Evolutionary conservation across 106 monocot genomes (phyloP).

Genomic region (Apostasia shenzhenica): DNA sequence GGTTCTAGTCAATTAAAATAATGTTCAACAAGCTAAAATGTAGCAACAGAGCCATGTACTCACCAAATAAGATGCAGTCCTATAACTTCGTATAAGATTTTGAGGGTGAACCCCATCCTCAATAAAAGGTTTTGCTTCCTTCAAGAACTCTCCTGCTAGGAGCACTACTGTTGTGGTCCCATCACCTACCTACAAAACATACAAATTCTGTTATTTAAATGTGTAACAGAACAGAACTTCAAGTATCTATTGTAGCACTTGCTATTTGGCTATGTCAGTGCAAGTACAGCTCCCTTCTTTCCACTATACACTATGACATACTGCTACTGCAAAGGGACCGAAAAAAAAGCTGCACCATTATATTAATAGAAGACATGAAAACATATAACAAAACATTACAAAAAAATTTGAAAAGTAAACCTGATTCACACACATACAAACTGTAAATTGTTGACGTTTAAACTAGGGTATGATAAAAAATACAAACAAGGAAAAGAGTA

Average conservation of each 20-base stretch:
- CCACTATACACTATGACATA: neutral
- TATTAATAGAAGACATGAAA: no score
- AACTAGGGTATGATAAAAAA: no score
- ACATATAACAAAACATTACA: no score
- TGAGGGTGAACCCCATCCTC: conserved; percentile 98
- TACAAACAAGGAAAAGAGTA: no score
- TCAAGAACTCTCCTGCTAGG: conserved; percentile 93
- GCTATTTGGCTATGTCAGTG: no score
- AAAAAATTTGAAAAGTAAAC: no score
- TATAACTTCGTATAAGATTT: conserved; percentile 88
- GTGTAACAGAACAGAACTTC: neutral
- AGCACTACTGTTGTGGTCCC: conserved; percentile 98
- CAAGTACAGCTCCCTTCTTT: no score
- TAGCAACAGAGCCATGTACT: neutral
- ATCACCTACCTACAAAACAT: conserved; percentile 79
- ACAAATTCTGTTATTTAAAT: neutral
- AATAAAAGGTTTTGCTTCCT: conserved; percentile 93
- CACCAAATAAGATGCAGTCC: conserved; percentile 72
- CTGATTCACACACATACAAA: no score
- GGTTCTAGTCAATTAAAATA: conserved; percentile 1
- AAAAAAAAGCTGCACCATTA: no score
- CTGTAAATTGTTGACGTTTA: no score
- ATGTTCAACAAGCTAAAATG: neutral
- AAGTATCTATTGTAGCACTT: neutral
- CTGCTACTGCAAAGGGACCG: no score